Evolutionary conservation across 2,329 filamentous ascomycete species (phyloP).

Genomic region (Lachnellula hyalina): DNA sequence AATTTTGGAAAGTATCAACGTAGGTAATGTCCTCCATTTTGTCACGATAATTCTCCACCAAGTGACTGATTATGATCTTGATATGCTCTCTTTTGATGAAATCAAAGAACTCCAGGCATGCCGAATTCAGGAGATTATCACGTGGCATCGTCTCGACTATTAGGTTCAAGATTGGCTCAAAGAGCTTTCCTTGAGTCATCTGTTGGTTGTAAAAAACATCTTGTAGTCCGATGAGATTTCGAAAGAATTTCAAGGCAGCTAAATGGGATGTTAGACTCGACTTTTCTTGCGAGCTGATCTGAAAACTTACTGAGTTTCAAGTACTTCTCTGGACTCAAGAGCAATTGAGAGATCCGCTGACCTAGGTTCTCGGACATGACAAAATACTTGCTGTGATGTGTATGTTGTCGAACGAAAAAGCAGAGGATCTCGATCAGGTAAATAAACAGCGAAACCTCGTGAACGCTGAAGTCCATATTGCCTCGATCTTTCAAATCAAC

Average conservation of each 20-base stretch:
- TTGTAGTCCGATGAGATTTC: conserved; percentile 75
- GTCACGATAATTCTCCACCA: conserved; percentile 80
- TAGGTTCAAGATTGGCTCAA: conserved; percentile 80
- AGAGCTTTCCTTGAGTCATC: conserved; percentile 72
- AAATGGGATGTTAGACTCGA: conserved; percentile 11
- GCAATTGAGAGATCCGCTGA: conserved; percentile 73
- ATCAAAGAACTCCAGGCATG: conserved; percentile 90
- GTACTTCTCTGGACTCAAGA: conserved; percentile 83
- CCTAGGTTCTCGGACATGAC: conserved; percentile 75
- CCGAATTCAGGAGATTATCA: conserved; percentile 90
- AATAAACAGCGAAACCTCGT: conserved; percentile 84
- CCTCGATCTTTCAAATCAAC: conserved; percentile 68
- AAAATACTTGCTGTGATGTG: conserved; percentile 81
- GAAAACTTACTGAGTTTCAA: conserved; percentile 72
- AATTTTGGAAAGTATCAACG: conserved; percentile 74
- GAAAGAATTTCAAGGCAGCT: conserved; percentile 92
- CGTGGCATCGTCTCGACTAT: conserved; percentile 80
- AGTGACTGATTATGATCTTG: conserved; percentile 74
- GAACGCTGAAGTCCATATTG: conserved; percentile 67
- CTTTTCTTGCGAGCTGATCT: neutral
- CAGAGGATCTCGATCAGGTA: conserved; percentile 90
- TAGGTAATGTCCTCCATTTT: conserved; percentile 71
- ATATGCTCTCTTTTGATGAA: conserved; percentile 78
- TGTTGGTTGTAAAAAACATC: conserved; percentile 90
- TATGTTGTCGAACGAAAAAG: conserved; percentile 89